Evolutionary conservation across 805 yeast genomes (phyloP), one percentile per base, ranked within the genome.

Genomic region (Spathaspora arborariae): DNA sequence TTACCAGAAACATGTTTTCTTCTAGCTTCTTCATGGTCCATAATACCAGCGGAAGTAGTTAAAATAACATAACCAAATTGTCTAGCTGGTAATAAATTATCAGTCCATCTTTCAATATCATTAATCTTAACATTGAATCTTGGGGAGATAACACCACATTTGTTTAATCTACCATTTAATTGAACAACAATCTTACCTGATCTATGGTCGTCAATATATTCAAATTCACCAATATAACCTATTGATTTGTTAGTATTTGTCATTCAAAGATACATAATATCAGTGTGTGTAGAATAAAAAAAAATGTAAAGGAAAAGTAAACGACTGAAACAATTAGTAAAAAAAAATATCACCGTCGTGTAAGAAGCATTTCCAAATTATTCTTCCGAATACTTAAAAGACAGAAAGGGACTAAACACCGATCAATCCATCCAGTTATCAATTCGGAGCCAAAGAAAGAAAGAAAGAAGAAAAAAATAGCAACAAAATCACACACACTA

Each of bases 11-110:
- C 97, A 80, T 91, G 97, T 87, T 92, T 92, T 85, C 97, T 87
- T 85, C 96, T 88, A 68, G 98, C 98, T 82, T 92, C 97, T 83
- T 92, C 97, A 81, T 91, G 98, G 82, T 92, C 97, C 96, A 91
- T 89, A 66, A 91, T 91, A 80, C 98, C 98, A 65, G 97, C 97
- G 66, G 98, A 92, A 65, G 98, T 91, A 78, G 98, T 92, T 73
- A 91, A 84, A 76, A 91, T 88, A 68, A 91, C 91, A 84, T 77
- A 90, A 80, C 98, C 98, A 70, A 91, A 92, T 79, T 91, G 98
- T 86, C 98, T 89, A 59, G 98, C 96, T 74, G 98, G 98, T 72
- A 91, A 82, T 72, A 91, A 85, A 86, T 91, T 89, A 76, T 85
- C 96, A 64, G 96, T 89, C 98, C 98, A 91, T 80, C 88, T 91